Percentiles rank a stretch among this genome's conserved stretches.
Conservation (phyloP, 768 basidiomycete species). For the Boletus insuetus region DNA sequence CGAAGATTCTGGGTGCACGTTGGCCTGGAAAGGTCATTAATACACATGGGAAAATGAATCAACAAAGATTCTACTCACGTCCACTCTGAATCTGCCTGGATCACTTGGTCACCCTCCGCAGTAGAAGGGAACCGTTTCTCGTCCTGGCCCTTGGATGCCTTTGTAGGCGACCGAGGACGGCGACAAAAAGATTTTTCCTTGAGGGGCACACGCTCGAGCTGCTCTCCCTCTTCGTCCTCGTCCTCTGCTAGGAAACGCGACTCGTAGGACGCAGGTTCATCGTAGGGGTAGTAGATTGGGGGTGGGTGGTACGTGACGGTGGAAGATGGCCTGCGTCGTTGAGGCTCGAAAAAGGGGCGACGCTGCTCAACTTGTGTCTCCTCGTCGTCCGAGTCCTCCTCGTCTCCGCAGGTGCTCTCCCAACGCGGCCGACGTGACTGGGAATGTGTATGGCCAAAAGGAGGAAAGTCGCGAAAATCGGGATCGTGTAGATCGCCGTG, state of each 20-base stretch:
- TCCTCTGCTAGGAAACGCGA: constrained; percentile 26
- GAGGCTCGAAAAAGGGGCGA: constrained; percentile 18
- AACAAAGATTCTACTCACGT: constrained; percentile 26
- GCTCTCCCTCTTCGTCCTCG: constrained; percentile 26
- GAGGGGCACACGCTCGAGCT: constrained; percentile 21
- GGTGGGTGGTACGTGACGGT: constrained; percentile 18
- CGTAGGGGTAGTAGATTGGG: constrained; percentile 23
- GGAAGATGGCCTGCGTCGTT: constrained; percentile 26
- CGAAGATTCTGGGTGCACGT: constrained; percentile 53
- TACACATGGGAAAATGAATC: not conserved
- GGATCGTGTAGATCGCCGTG: constrained; percentile 66
- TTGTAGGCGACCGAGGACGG: constrained; percentile 22
- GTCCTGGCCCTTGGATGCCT: constrained; percentile 7
- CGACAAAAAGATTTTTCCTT: constrained; percentile 23
- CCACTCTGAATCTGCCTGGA: constrained; percentile 27
- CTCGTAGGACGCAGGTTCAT: constrained; percentile 32
- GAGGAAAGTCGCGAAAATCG: constrained; percentile 63
- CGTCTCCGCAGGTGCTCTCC: constrained; percentile 33
- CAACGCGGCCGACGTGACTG: constrained; percentile 31
- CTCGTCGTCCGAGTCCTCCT: constrained; percentile 32
- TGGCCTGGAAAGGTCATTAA: constrained; percentile 39
- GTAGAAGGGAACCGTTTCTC: constrained; percentile 17
- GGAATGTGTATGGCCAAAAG: constrained; percentile 23
- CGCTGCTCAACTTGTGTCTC: constrained; percentile 16
- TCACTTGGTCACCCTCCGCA: constrained; percentile 6